Base-by-base conservation (phyloP, 352 stramenopile species). In the Globisporangium nodosum region DNA sequence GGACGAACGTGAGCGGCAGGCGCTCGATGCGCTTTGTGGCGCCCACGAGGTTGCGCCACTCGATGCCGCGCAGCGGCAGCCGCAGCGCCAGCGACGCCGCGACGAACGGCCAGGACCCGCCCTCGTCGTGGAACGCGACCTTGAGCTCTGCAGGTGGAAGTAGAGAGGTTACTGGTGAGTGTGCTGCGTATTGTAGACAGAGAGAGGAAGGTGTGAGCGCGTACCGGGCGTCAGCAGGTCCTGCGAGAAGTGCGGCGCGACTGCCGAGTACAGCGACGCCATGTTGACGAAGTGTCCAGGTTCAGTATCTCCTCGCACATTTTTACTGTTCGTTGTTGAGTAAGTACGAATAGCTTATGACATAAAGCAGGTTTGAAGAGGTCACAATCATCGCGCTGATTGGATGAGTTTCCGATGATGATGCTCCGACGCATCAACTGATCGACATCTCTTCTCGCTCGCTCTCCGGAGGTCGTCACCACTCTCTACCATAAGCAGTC, bases 41-140 rank as follows among this genome's bases (percentile, higher is more conserved):
- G 6, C 83, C 81, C 27, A 94, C 74, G 64, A 90, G 75, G 53
- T 94, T 94, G 43, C 74, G 73, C 85, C 85, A 94, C 53, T 88
- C 78, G 62, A 94, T 94, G 30, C 70, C 70, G 35, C 85, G 85
- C 55, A 92, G 64, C 18, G 84, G 84, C 43, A 94, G 69, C 0
- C 81, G 74, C 56, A 83, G 72, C 2, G 64, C 61, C 35, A 94
- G 68, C 39, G 81, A 88, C 11, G 74, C 71, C 37, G 71, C 73
- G 20, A 94, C 52, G 65, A 94, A 91, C 60, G 88, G 81, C 84
- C 84, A 94, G n/a, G 90, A 79, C 50, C 80, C 84, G 43, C 81
- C 80, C 1, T 83, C 76, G 39, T 94, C 84, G 12, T 76, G 68
- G 63, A 86, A 88, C 5, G 76, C 78, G 46, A 94, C 71, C n/a